Evolutionary conservation across 305 asterid genomes (phyloP).

Genomic region (Plantago coronopus): DNA sequence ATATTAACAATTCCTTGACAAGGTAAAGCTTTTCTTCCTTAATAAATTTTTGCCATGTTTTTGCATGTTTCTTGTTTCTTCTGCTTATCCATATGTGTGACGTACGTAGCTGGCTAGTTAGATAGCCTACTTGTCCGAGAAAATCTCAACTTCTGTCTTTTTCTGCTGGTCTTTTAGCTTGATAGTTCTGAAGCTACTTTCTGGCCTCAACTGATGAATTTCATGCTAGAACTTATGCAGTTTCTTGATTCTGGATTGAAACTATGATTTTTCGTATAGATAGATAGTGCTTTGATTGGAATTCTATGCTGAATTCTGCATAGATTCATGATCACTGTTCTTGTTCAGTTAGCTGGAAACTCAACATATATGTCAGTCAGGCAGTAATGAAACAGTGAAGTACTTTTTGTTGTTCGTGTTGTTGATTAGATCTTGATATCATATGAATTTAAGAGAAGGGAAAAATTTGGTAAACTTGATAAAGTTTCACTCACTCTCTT

Average conservation of each 20-base stretch:
- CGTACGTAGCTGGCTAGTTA: no score
- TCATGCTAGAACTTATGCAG: neutral
- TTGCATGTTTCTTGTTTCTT: neutral
- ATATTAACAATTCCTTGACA: conserved; percentile 27
- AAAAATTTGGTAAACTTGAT: no score
- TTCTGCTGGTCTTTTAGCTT: conserved; percentile 7
- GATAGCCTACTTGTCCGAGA: neutral
- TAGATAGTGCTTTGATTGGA: neutral
- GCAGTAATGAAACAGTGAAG: neutral
- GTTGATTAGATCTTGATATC: neutral
- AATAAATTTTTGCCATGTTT: neutral
- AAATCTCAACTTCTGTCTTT: neutral
- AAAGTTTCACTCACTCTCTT: no score
- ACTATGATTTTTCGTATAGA: no score
- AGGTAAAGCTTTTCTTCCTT: conserved; percentile 35
- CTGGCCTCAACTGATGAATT: conserved; percentile 7
- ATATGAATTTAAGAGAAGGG: no score
- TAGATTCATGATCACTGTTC: neutral
- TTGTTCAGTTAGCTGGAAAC: neutral
- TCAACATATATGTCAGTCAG: neutral
- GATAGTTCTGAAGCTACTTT: neutral
- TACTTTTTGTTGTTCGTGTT: neutral
- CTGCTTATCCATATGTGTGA: neutral
- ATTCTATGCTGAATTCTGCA: neutral
- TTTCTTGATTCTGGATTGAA: neutral